phyloP scores from a whole-genome alignment of 208 protist genomes.

The Acanthamoeba sp. region DNA sequence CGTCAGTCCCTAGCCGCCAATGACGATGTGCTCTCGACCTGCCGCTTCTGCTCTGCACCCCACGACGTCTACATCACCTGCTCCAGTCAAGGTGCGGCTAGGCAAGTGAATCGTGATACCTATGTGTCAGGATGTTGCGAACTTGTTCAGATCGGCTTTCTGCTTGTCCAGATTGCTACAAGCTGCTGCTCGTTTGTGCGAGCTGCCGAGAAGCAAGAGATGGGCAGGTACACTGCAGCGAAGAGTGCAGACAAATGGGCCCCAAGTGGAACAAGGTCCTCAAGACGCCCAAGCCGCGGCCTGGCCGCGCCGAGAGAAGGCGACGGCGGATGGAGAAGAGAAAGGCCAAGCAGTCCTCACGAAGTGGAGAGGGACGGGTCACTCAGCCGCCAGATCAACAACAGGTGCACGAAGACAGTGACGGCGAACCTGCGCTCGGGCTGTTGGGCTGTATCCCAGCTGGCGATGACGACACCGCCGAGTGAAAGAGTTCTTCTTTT shows the following conservation, averaged over 20 bases:
- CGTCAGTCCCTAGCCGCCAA: constrained; percentile 67
- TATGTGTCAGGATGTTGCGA: not conserved
- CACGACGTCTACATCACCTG: constrained; percentile 40
- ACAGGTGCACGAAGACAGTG: not conserved
- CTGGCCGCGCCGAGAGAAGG: constrained; percentile 13
- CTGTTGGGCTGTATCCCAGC: too few species aligned
- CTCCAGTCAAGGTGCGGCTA: not conserved
- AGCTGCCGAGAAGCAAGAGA: not conserved
- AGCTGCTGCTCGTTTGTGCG: constrained; percentile 21
- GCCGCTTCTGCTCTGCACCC: not conserved
- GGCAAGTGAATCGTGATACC: too few species aligned
- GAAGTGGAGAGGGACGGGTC: not conserved
- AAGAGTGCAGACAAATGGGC: constrained; percentile 32
- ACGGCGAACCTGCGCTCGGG: too few species aligned
- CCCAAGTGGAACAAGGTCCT: constrained; percentile 42
- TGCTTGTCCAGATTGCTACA: not conserved
- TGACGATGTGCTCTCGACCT: constrained; percentile 22
- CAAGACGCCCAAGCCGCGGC: constrained; percentile 18
- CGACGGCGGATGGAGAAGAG: not conserved
- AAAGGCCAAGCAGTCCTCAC: not conserved
- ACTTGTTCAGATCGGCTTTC: not conserved
- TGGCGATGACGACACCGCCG: too few species aligned
- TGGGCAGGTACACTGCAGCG: not conserved
- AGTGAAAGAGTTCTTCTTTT: too few species aligned
- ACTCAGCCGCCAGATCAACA: not conserved